phyloP scores from a whole-genome alignment of 2,329 filamentous ascomycete genomes.

The Phoma sp. region DNA sequence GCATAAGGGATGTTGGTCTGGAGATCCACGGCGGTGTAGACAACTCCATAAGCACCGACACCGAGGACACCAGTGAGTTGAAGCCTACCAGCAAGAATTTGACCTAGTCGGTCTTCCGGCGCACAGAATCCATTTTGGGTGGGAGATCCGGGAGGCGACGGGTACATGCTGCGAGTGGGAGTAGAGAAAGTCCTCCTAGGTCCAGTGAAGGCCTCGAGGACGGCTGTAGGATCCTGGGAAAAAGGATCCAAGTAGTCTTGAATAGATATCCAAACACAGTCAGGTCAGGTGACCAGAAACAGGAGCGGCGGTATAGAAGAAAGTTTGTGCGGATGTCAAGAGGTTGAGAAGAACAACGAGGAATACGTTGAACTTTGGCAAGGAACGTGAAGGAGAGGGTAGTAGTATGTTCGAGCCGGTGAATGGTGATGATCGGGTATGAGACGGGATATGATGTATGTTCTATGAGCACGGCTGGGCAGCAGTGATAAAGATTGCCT shows the following conservation, averaged over 20 bases:
- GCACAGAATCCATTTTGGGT: constrained; percentile 51
- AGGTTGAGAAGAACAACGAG: constrained; percentile 22
- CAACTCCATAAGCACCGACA: constrained; percentile 93
- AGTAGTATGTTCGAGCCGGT: constrained; percentile 23
- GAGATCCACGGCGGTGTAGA: constrained; percentile 87
- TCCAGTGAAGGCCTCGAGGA: constrained; percentile 52
- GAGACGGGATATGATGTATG: constrained; percentile 48
- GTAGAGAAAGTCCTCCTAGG: constrained; percentile 43
- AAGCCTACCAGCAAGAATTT: constrained; percentile 79
- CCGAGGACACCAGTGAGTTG: constrained; percentile 86
- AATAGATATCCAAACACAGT: constrained; percentile 21
- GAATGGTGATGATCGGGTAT: constrained; percentile 25
- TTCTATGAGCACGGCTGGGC: constrained; percentile 45
- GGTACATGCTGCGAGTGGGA: constrained; percentile 51
- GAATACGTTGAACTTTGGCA: constrained; percentile 18
- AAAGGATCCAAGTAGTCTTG: constrained; percentile 13
- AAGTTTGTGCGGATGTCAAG: constrained; percentile 12
- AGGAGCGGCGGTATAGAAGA: constrained; percentile 16
- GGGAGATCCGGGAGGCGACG: constrained; percentile 58
- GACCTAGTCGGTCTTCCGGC: constrained; percentile 86
- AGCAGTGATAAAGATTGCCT: constrained; percentile 40
- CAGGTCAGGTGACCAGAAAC: constrained; percentile 30
- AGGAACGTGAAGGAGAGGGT: constrained; percentile 33
- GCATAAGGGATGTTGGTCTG: constrained; percentile 83
- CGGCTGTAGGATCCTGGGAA: constrained; percentile 28